Evolutionary conservation across 495 filamentous ascomycete genomes (phyloP).

Genomic region (Xylaria venustula): DNA sequence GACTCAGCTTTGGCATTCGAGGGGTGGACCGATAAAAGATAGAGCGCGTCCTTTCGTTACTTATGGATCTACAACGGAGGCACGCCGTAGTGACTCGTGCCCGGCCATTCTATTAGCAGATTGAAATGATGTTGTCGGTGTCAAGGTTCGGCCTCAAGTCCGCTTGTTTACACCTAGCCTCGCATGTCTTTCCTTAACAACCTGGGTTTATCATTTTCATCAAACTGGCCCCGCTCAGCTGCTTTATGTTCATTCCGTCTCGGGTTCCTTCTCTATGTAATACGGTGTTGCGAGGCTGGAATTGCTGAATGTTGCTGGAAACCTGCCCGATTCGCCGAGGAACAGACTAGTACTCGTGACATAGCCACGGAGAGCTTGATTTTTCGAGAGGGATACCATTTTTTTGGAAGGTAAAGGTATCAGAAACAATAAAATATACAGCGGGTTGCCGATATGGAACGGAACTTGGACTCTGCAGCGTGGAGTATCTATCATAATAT

Average conservation of each 20-base stretch:
- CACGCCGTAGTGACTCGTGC: neutral
- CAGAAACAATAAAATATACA: neutral
- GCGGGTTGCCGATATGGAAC: slow-evolving; percentile 3
- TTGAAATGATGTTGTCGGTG: no score
- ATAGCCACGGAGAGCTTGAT: no score
- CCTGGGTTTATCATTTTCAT: neutral
- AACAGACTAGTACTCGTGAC: no score
- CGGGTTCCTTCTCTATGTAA: no score
- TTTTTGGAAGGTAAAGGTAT: neutral
- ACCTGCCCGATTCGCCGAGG: neutral
- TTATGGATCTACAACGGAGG: neutral
- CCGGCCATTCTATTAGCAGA: no score
- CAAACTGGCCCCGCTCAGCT: neutral
- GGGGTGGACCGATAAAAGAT: slow-evolving; percentile 3
- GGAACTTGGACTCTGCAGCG: neutral
- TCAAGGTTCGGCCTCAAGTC: no score
- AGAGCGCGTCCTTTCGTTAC: slow-evolving; percentile 4
- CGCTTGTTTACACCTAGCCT: no score
- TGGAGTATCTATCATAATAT: neutral
- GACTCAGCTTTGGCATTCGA: neutral
- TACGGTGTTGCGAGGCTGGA: neutral
- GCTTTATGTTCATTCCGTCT: neutral
- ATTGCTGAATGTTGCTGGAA: neutral
- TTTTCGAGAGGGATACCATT: neutral
- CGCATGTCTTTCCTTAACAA: no score